phyloP scores from a whole-genome alignment of 768 basidiomycete species.

The Vararia minispora region DNA sequence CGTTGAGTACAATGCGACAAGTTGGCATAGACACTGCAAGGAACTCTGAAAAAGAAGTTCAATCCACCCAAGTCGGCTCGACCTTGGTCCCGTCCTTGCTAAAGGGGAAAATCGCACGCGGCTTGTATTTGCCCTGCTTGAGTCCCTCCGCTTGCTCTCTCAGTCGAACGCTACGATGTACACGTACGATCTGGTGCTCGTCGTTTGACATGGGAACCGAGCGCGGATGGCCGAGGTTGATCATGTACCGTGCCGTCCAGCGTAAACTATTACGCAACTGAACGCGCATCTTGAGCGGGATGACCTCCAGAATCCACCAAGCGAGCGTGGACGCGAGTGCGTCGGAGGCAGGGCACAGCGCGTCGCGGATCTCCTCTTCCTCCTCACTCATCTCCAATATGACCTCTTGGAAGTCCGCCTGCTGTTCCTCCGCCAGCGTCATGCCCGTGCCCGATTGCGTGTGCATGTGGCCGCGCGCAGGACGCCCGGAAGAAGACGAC shows the following conservation, averaged over 20 bases:
- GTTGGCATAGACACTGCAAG: too few relatives aligned
- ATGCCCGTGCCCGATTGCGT: too few relatives aligned
- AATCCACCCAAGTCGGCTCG: constrained; percentile 17
- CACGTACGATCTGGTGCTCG: not conserved
- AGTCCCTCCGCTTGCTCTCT: constrained; percentile 11
- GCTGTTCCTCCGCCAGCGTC: constrained; percentile 11
- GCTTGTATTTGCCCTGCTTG: constrained; percentile 20
- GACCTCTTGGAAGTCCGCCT: constrained; percentile 3
- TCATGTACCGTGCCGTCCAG: not conserved
- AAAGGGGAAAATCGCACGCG: constrained; percentile 18
- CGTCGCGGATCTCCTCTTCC: constrained; percentile 52
- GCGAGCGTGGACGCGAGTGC: constrained; percentile 32
- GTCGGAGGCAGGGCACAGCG: constrained; percentile 41
- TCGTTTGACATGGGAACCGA: not conserved
- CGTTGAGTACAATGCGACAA: too few relatives aligned
- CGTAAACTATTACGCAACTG: not conserved
- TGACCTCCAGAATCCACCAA: constrained; percentile 62
- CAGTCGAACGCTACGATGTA: constrained; percentile 5
- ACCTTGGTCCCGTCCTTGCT: too few relatives aligned
- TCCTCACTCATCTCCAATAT: constrained; percentile 30
- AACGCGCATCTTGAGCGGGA: constrained; percentile 16
- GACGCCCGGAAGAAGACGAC: too few relatives aligned
- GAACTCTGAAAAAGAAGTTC: too few relatives aligned
- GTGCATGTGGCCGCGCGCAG: too few relatives aligned
- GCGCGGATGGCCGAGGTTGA: constrained; percentile 1